A percentile compares a stretch with the other conserved stretches of the same genome.
Conservation (phyloP, 805 yeast genomes). For the Suhomyces prunicola region DNA sequence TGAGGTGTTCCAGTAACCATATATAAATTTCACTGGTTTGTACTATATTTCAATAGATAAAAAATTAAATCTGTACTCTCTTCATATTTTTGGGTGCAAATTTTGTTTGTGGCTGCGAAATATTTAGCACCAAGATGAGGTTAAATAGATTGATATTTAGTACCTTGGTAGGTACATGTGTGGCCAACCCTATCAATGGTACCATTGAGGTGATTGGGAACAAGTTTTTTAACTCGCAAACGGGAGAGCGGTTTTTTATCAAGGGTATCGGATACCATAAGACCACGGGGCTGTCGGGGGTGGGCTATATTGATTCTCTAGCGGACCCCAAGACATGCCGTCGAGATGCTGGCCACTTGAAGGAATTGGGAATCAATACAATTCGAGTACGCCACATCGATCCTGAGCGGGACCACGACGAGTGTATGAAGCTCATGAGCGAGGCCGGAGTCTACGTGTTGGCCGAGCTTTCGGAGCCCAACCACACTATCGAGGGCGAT, state of each 20-base stretch:
- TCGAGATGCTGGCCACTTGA: slow-evolving; percentile 79
- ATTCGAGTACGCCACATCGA: slow-evolving; percentile 86
- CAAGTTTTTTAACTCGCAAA: slow-evolving; percentile 69
- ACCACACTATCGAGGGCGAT: slow-evolving; percentile 29
- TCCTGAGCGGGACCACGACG: slow-evolving; percentile 66
- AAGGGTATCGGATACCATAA: slow-evolving; percentile 89
- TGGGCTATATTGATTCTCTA: slow-evolving; percentile 65
- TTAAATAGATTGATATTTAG: not conserved
- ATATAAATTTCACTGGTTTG: not conserved
- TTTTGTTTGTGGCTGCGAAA: not conserved
- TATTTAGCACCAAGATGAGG: not conserved
- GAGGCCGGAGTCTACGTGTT: slow-evolving; percentile 35
- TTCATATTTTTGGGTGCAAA: not conserved
- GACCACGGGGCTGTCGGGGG: slow-evolving; percentile 38
- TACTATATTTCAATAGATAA: not conserved
- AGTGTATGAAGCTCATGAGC: slow-evolving; percentile 30
- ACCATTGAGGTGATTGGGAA: slow-evolving; percentile 64
- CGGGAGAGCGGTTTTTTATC: slow-evolving; percentile 81
- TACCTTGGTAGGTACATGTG: not conserved
- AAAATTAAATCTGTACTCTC: too few species aligned
- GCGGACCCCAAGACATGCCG: slow-evolving; percentile 67
- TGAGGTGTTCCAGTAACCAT: slow-evolving; percentile 15
- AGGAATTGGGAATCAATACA: slow-evolving; percentile 67
- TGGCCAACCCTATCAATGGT: slow-evolving; percentile 19
- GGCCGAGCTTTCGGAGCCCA: slow-evolving; percentile 37